Base-by-base conservation (phyloP, 208 protist species). In the Trypanosoma avium region DNA sequence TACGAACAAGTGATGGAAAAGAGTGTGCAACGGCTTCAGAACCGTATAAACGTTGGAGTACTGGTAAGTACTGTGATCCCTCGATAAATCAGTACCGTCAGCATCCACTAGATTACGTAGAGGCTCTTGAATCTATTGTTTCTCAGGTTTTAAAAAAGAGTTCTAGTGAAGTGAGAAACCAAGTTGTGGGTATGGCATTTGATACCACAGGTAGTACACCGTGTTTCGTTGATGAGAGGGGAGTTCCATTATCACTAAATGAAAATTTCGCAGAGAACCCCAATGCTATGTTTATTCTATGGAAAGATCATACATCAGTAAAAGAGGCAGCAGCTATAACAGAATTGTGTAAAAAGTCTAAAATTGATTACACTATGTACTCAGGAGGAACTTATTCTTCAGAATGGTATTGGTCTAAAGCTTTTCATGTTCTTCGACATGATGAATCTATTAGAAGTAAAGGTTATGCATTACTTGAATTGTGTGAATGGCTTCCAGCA, bases 381-480 rank as follows among this genome's bases (percentile, higher is more conserved):
- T 83, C 73, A 26, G 77, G 81, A 12, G 81, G 74, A 33, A 82
- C 70, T 22, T 82, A 82, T 46, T 88, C 77, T 4, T 84, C 71
- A 27, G 77, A 88, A 58, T 88, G 81, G 77, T 84, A 77, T 53
- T 88, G 77, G 77, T 76, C 77, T 7, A 88, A 84, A 42, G 81
- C 71, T 9, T 58, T 88, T 50, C 71, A 82, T 68, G 68, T 84
- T 9, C 65, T 82, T 33, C 49, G 40, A 30, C 69, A 45, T 54
- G 81, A 88, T 40, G 61, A 47, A n/a, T 45, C 46, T 22, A 74
- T 88, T 19, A 61, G 65, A 17, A 26, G 69, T 30, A 65, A 70
- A 4, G 75, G 69, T 1, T 66, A 75, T 53, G 61, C 68, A 40
- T 46, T 88, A 10, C 65, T 88, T 19, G 77, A 83, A 65, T 75